Base-by-base conservation (phyloP, 441 rosid species). In the Pelargonium fulgidum region DNA sequence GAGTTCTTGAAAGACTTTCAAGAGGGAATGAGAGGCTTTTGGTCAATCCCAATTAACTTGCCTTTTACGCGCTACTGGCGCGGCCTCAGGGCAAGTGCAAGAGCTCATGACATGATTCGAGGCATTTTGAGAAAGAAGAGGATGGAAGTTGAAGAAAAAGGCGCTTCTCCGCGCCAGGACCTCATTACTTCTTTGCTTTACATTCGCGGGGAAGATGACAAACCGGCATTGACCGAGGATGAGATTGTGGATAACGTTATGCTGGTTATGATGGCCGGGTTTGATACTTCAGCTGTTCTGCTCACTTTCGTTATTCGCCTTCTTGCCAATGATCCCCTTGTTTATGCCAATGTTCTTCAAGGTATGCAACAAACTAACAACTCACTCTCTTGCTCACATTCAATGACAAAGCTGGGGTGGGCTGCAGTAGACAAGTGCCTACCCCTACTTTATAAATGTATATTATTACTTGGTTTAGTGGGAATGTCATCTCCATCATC, bases 201-300 rank as follows among this genome's bases (percentile, higher is more conserved):
- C 73, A 72, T 36, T 54, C 64, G 70, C 1, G 9, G 72, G 7
- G 65, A 65, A 11, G 67, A 73, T 0, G 69, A 66, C 7, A 69
- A 70, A 22, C 54, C 29, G 65, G 72, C 56, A 4, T 33, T 85
- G 8, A 73, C 79, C 4, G 81, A 80, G 56, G 62, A 79, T 70
- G 88, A 87, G 81, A 85, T 87, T 17, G 58, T 84, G 29, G 76
- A 87, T 17, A 85, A 83, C 65, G 56, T 69, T 9, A 75, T 36
- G 80, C 79, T 85, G 17, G 75, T 83, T 67, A 83, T 87, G 86
- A 74, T 70, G 45, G 87, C 88, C 0, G 88, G 89, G 44, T 73
- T 83, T 47, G 86, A 84, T 73, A 84, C 86, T 67, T 80, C 87
- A 20, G 56, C 83, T 8, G 62, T 76, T 29, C 75, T 85, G 16